Percentiles rank a stretch among this genome's conserved stretches.
These are phyloP conservation scores for Euphrasia confusa DNA, from an alignment of 257 asterid genomes.

Conservation along the genomic window DNA sequence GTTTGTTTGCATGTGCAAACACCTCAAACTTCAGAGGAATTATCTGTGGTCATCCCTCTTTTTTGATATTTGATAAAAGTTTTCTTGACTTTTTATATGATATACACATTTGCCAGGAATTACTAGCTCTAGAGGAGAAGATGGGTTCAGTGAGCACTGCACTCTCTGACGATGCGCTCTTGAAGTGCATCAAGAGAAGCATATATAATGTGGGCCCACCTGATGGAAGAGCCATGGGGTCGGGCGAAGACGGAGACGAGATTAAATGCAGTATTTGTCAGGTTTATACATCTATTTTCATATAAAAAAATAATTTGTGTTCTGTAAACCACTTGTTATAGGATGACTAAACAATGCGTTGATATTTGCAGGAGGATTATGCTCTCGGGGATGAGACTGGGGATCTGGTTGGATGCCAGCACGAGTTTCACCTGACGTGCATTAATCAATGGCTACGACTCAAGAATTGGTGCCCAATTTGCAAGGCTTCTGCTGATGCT, in stretches of 20 bases:
- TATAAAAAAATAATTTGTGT: too few relatives aligned
- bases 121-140: constrained; percentile 82
- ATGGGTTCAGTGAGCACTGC: constrained; percentile 96
- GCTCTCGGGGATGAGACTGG: constrained; percentile 62
- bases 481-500: constrained; percentile 60
- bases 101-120: constrained; percentile 47
- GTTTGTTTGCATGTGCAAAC: neutral
- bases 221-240: constrained; percentile 26
- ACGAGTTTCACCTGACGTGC: constrained; percentile 61
- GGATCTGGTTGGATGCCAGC: constrained; percentile 61
- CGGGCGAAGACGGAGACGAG: constrained; percentile 46
- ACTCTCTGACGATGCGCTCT: constrained; percentile 67
- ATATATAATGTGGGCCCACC: constrained; percentile 34
- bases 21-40: neutral
- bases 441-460: constrained; percentile 65
- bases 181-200: constrained; percentile 58
- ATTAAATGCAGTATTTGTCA: constrained; percentile 82
- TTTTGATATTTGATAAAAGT: neutral
- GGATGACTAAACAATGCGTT: neutral
- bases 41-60: neutral
- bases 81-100: neutral
- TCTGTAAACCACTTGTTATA: neutral
- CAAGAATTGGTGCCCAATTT: constrained; percentile 94
- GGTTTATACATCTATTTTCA: constrained; percentile 31
- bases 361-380: constrained; percentile 68